These are phyloP conservation scores for Hericium coralloides DNA, from an alignment of 768 basidiomycete genomes.

Conservation along the genomic window DNA sequence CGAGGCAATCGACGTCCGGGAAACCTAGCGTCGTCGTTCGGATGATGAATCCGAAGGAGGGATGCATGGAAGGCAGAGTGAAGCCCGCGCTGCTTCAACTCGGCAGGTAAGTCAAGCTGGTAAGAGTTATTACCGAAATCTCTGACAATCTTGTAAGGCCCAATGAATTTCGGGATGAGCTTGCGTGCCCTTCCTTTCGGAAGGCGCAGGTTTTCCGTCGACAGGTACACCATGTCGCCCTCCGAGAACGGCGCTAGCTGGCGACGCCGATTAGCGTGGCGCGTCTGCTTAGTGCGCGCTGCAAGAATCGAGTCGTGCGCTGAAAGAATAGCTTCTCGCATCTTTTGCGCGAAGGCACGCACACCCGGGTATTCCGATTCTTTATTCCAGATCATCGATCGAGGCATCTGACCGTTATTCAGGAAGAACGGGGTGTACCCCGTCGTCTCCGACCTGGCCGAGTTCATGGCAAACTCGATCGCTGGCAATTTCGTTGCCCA, in stretches of 20 bases:
- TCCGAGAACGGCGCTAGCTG: neutral
- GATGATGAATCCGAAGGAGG: neutral
- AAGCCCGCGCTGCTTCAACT: neutral
- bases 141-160: slow-evolving; percentile 26
- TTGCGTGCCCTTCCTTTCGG: slow-evolving; percentile 27
- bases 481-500: slow-evolving; percentile 18
- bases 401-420: slow-evolving; percentile 24
- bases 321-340: slow-evolving; percentile 15
- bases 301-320: slow-evolving; percentile 33
- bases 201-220: slow-evolving; percentile 27
- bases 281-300: slow-evolving; percentile 20
- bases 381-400: slow-evolving; percentile 22
- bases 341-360: slow-evolving; percentile 15
- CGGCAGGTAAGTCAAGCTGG: neutral
- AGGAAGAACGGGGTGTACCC: slow-evolving; percentile 30
- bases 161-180: slow-evolving; percentile 28
- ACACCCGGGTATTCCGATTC: slow-evolving; percentile 21
- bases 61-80: neutral
- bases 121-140: neutral
- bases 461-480: no score
- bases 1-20: neutral
- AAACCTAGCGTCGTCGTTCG: neutral
- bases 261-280: slow-evolving; percentile 18
- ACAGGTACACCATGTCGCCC: slow-evolving; percentile 27
- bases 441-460: slow-evolving; percentile 24